Evolutionary conservation across 257 asterid genomes (phyloP).

Genomic region (Gentiana macrophylla): DNA sequence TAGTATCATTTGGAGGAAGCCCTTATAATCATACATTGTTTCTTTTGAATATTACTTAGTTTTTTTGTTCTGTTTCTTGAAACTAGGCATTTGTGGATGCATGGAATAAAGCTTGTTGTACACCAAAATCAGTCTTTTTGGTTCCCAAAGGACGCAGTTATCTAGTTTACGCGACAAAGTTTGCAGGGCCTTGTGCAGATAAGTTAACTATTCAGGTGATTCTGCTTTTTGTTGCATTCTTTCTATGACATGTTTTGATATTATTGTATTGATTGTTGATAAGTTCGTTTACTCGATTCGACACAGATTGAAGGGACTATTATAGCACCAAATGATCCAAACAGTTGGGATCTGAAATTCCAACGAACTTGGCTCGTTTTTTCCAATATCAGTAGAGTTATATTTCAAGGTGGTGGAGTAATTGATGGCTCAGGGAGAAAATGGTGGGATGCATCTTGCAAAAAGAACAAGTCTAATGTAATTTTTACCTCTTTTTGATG

Average conservation of each 20-base stretch:
- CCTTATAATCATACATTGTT: too few species aligned
- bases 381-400: slow-evolving; percentile 38
- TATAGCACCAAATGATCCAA: slow-evolving; percentile 76
- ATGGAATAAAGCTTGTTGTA: slow-evolving; percentile 81
- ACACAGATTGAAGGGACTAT: slow-evolving; percentile 84
- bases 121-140: slow-evolving; percentile 44
- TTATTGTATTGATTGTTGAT: slow-evolving; percentile 1
- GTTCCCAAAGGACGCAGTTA: slow-evolving; percentile 59
- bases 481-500: slow-evolving; percentile 5
- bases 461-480: slow-evolving; percentile 87
- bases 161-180: slow-evolving; percentile 68
- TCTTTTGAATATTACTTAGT: too few species aligned
- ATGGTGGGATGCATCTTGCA: slow-evolving; percentile 99
- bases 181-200: slow-evolving; percentile 72
- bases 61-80: background rate
- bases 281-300: background rate
- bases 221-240: background rate
- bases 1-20: too few species aligned
- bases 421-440: slow-evolving; percentile 93
- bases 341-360: slow-evolving; percentile 64
- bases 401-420: slow-evolving; percentile 75
- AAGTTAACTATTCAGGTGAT: slow-evolving; percentile 64
- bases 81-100: slow-evolving; percentile 69
- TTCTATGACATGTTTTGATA: background rate
- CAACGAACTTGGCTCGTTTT: slow-evolving; percentile 71